Evolutionary conservation across 2,329 filamentous ascomycete species (phyloP), one percentile per base, ranked within the genome.

Genomic region (Sporothrix globosa): DNA sequence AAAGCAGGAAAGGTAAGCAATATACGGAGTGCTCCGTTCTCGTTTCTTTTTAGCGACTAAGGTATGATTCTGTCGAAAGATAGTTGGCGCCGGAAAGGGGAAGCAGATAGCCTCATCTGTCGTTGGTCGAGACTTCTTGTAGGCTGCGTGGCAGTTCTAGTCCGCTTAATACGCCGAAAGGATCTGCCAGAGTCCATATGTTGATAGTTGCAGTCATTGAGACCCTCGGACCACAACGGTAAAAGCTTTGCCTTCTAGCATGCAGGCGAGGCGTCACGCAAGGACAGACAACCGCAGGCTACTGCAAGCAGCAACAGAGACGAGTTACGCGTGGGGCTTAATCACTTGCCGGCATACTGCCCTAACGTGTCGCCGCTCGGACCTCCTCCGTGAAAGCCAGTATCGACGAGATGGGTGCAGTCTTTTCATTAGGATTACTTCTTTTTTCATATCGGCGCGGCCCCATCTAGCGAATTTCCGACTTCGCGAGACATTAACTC

Each of bases 341-440:
- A 67, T 67, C 30, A 54, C 65, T 67, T 67, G 65, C 65, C 65
- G 50, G 65, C 63, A 41, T 67, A 50, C 4, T 44, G 17, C 30
- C 65, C 24, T 14, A 44, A 39, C 30, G 34, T 50, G 48, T 67
- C 65, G 65, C 50, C 65, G 65, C 65, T 67, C 65, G 44, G 65
- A 52, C 65, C 65, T 21, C 34, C 30, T 52, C 19, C n/a, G 63
- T 52, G 30, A 39, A 67, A 52, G 19, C n/a, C 11, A 27, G 14
- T 24, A 54, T 56, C 50, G 34, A 67, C 50, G 65, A 30, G 34
- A 56, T 30, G n/a, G 46, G 21, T 39, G 46, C 48, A 24, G 21
- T 41, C 11, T 19, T 4, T 63, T 63, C 7, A 10, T 46, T 44
- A 44, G 3, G 41, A 27, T 11, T 24, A 44, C 6, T 44, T 4